Base-by-base conservation (phyloP, 331 rosid species). In the Arachis monticola region DNA sequence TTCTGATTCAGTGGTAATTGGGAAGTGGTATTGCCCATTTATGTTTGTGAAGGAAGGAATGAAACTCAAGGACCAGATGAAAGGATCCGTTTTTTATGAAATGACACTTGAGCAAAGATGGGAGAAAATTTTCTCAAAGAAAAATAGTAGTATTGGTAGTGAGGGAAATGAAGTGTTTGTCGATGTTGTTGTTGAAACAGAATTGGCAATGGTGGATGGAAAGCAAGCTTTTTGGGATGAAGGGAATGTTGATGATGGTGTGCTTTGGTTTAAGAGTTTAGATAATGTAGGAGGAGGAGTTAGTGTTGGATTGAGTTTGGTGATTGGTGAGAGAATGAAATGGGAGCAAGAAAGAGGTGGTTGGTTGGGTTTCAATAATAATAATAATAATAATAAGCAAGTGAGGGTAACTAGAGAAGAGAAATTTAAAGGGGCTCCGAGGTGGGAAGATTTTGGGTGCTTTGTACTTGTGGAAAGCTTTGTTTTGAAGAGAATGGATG, bases 331-430 rank as follows among this genome's bases (percentile, higher is more conserved):
- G 83, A 81, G 87, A 61, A 73, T 88, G 84, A 79, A 81, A 35
- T 88, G 88, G 89, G 88, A 86, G 69, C 76, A 84, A 72, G 70
- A 74, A 30, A 86, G 85, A 44, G 83, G 9, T 10, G 88, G 89
- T 6, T 86, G 87, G 88, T 1, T 69, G 10, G 60, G 42, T 13
- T 74, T 75, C 67, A 17, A 17, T 17, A 17, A 17, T 17, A 17
- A 17, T 17, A 17, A 17, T 17, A 32, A 48, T 3, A 47, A 69
- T 3, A 47, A 69, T 53, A 68, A 78, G 67, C 61, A 48, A 63
- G 72, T 70, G 74, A 81, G 41, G 5, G 67, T 86, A 13, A 72
- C 55, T 53, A 88, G 81, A 60, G 62, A 5, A 1, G 85, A 84
- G 45, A 58, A 71, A 78, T 85, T 78, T 78, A 79, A 45, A 9